Conservation (phyloP, 139 green algal genomes). For the Choricystis sp. region DNA sequence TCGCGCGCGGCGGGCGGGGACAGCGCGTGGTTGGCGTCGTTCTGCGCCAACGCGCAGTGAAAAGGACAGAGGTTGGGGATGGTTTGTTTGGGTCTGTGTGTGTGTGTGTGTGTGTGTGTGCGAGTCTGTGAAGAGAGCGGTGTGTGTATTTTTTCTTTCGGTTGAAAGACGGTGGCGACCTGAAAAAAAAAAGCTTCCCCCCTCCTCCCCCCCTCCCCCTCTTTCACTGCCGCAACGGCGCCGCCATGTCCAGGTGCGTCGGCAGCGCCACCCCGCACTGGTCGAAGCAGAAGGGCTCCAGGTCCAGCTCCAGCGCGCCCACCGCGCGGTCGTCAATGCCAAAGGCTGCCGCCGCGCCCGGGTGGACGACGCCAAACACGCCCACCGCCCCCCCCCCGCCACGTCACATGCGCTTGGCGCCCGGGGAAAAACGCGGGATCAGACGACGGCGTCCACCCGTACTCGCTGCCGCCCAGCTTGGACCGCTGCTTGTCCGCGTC, state of each 20-base stretch:
- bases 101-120: too few relatives aligned
- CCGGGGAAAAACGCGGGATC: slow-evolving; percentile 78
- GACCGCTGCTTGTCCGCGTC: not conserved
- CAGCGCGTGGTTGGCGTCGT: not conserved
- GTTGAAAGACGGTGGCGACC: too few relatives aligned
- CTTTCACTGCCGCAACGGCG: not conserved
- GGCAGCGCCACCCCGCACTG: slow-evolving; percentile 36
- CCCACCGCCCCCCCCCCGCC: slow-evolving; percentile 38
- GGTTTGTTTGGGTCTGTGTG: too few relatives aligned
- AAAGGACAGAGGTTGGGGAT: too few relatives aligned
- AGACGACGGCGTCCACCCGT: slow-evolving; percentile 46
- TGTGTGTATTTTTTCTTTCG: not conserved
- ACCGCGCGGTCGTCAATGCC: slow-evolving; percentile 72
- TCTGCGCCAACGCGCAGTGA: not conserved
- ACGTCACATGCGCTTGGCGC: slow-evolving; percentile 35
- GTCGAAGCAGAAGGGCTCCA: slow-evolving; percentile 86
- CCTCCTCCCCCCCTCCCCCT: not conserved
- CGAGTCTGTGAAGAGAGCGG: too few relatives aligned
- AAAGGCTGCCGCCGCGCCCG: slow-evolving; percentile 64
- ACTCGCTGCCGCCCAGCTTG: slow-evolving; percentile 22
- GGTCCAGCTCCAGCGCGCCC: slow-evolving; percentile 80
- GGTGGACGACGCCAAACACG: slow-evolving; percentile 88
- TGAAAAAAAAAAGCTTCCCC: not conserved
- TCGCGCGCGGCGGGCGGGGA: not conserved
- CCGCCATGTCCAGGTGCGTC: not conserved